Evolutionary conservation across 768 basidiomycete species (phyloP).

Genomic region (Cyclocybe cylindracea): DNA sequence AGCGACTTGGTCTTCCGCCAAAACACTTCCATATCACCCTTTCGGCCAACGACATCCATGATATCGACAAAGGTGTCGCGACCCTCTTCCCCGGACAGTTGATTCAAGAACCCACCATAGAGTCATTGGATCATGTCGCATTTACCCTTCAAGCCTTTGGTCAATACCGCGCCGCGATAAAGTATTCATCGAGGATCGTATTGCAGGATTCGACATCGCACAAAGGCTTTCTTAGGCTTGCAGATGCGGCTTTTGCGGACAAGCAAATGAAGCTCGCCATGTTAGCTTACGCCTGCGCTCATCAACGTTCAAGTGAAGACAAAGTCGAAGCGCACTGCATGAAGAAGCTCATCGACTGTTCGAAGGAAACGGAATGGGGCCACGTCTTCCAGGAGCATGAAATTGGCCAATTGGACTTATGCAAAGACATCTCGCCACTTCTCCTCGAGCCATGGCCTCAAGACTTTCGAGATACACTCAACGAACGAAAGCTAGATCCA

Average conservation of each 20-base stretch:
- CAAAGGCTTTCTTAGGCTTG: slow-evolving; percentile 52
- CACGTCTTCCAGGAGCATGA: slow-evolving; percentile 43
- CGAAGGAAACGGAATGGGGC: slow-evolving; percentile 55
- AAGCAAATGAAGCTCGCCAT: slow-evolving; percentile 49
- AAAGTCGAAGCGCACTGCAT: slow-evolving; percentile 43
- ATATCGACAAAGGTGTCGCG: slow-evolving; percentile 47
- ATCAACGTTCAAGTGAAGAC: slow-evolving; percentile 36
- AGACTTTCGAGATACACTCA: slow-evolving; percentile 32
- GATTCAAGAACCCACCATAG: slow-evolving; percentile 14
- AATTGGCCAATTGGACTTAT: slow-evolving; percentile 33
- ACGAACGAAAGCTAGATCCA: slow-evolving; percentile 32
- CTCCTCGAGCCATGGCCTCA: slow-evolving; percentile 45
- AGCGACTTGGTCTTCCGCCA: slow-evolving; percentile 46
- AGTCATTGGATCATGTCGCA: slow-evolving; percentile 34
- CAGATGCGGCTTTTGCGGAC: slow-evolving; percentile 39
- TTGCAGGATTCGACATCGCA: slow-evolving; percentile 31
- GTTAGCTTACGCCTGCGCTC: slow-evolving; percentile 53
- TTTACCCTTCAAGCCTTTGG: slow-evolving; percentile 44
- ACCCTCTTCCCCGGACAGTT: slow-evolving; percentile 40
- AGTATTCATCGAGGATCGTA: slow-evolving; percentile 34
- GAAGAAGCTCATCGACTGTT: slow-evolving; percentile 45
- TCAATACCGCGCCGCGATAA: slow-evolving; percentile 33
- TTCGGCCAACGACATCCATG: slow-evolving; percentile 39
- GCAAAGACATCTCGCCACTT: slow-evolving; percentile 22
- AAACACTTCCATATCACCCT: slow-evolving; percentile 61